Evolutionary conservation across 1,284 basidiomycete species (phyloP).

Genomic region (Papiliotrema fonsecae): DNA sequence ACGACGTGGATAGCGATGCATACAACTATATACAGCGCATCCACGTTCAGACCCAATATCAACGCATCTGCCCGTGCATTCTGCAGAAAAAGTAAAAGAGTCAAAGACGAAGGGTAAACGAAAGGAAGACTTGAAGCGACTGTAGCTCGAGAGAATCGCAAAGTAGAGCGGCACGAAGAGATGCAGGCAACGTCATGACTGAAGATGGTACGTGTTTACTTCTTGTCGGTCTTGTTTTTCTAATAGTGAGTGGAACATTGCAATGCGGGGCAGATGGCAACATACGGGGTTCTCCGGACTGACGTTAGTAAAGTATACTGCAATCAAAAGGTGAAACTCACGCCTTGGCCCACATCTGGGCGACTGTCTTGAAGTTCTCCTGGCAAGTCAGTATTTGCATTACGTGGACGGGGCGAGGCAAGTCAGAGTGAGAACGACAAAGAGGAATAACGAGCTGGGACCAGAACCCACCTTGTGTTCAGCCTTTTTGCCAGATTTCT

Average conservation of each 20-base stretch:
- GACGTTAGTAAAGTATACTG: background rate
- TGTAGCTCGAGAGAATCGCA: too few relatives aligned
- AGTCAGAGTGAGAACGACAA: too few relatives aligned
- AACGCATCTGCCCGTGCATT: too few relatives aligned
- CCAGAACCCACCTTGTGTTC: conserved; percentile 38
- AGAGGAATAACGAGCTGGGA: too few relatives aligned
- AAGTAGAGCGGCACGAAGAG: too few relatives aligned
- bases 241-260: conserved; percentile 4
- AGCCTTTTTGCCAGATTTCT: conserved; percentile 40
- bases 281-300: conserved; percentile 45
- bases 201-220: conserved; percentile 12
- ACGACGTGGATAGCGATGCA: too few relatives aligned
- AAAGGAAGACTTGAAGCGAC: too few relatives aligned
- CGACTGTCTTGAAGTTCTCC: conserved; percentile 46
- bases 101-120: background rate
- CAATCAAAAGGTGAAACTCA: conserved; percentile 19
- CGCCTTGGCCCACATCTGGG: conserved; percentile 39
- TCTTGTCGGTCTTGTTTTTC: conserved; percentile 29
- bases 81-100: background rate
- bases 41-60: background rate
- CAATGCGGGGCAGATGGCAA: background rate
- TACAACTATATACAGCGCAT: background rate
- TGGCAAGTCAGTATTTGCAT: conserved; percentile 9
- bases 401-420: background rate
- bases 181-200: too few relatives aligned